These are phyloP conservation scores for Larix kaempferi DNA, from an alignment of 75 land plant genomes.

Conservation along the genomic window DNA sequence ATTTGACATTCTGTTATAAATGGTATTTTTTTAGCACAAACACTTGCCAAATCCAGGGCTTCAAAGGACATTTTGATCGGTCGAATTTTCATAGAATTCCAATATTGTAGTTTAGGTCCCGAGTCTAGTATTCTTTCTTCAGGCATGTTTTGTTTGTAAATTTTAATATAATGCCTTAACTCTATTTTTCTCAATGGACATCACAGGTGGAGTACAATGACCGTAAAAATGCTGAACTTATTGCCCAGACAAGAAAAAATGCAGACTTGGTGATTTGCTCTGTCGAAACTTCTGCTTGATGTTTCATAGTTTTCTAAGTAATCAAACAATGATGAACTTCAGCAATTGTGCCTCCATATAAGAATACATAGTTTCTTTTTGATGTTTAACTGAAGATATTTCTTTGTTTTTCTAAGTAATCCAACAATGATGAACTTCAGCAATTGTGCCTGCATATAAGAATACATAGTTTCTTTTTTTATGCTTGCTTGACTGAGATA, in stretches of 20 bases:
- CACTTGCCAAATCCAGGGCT: background rate
- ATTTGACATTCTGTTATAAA: background rate
- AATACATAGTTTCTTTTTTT: no score
- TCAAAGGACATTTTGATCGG: background rate
- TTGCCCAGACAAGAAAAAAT: constrained; percentile 62
- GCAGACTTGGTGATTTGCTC: constrained; percentile 76
- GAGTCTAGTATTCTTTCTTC: background rate
- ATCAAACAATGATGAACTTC: no score
- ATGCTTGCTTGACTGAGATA: no score
- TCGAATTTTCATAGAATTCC: background rate
- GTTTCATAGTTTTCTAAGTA: no score
- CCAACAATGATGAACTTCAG: no score
- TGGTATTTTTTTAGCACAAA: background rate
- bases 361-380: no score
- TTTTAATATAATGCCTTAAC: background rate
- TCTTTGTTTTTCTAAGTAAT: no score
- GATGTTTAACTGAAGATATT: no score
- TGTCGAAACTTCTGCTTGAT: constrained; percentile 13
- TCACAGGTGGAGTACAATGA: constrained; percentile 84
- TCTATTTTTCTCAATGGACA: background rate
- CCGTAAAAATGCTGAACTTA: constrained; percentile 89
- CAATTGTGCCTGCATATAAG: no score
- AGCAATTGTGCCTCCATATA: no score
- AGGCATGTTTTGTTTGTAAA: constrained; percentile 3
- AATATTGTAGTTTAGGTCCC: background rate